A percentile compares a stretch with the other conserved stretches of the same genome.
Conservation (phyloP, 2,329 filamentous ascomycete genomes). For the Alternaria atra region DNA sequence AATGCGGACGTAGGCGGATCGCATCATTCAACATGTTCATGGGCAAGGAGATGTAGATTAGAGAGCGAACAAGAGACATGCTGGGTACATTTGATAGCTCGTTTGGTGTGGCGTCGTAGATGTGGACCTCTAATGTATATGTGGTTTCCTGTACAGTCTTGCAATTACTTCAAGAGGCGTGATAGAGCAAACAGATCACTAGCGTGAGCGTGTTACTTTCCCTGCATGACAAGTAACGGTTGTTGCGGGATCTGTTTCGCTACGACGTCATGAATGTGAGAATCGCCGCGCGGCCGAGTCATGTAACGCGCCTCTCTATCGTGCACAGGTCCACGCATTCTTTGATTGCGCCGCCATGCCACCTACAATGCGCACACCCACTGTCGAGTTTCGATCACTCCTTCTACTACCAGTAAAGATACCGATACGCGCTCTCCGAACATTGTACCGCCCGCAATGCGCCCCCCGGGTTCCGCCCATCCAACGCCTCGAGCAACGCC, state of each 20-base stretch:
- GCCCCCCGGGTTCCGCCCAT: conserved; percentile 1
- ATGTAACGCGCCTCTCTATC: not conserved
- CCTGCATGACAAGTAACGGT: not conserved
- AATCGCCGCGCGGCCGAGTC: conserved; percentile 8
- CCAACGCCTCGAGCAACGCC: conserved; percentile 31
- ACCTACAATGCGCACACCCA: conserved; percentile 17
- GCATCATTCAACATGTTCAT: not conserved
- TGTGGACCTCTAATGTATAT: not conserved
- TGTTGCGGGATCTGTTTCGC: not conserved
- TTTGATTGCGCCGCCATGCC: conserved; percentile 22
- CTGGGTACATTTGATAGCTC: not conserved
- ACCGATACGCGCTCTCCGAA: conserved; percentile 20
- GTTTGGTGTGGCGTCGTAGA: not conserved
- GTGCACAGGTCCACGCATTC: not conserved
- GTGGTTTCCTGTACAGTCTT: not conserved
- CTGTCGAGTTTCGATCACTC: conserved; percentile 31
- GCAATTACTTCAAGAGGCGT: not conserved
- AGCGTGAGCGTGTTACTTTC: not conserved
- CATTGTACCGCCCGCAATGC: conserved; percentile 26
- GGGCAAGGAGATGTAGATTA: not conserved
- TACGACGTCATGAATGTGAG: not conserved
- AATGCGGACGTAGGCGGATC: conserved; percentile 15
- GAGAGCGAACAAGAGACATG: not conserved
- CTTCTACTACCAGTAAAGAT: conserved; percentile 29
- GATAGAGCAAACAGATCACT: not conserved